Percentiles rank a stretch among this genome's conserved stretches.
Evolutionary conservation across 2,329 filamentous ascomycete species (phyloP).

Genomic region (Calycina herbarum): DNA sequence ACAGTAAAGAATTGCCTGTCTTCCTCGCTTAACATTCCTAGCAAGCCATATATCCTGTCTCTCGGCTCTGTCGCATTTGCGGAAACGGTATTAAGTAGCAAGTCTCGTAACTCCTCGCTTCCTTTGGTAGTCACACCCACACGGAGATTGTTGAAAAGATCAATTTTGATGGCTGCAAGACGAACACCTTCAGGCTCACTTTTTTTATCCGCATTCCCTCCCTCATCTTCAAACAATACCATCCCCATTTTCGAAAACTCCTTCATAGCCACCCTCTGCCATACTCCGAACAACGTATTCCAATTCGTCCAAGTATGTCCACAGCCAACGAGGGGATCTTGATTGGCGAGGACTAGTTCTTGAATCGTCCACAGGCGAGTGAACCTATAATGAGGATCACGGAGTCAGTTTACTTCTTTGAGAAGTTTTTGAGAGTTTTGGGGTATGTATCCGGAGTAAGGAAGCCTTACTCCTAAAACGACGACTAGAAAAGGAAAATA

Average conservation of each 20-base stretch:
- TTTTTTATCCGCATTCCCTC: background rate
- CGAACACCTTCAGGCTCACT: background rate
- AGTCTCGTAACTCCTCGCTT: background rate
- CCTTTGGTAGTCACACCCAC: background rate
- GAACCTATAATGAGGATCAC: background rate
- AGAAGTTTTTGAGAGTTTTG: too few species aligned
- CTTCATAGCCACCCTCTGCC: background rate
- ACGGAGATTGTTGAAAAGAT: background rate
- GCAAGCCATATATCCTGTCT: conserved; percentile 7
- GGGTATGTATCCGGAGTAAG: too few species aligned
- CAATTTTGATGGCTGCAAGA: background rate
- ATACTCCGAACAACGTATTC: background rate
- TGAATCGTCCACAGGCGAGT: conserved; percentile 6
- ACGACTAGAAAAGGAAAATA: too few species aligned
- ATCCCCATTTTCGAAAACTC: background rate
- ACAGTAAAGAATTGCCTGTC: background rate
- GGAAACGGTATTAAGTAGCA: conserved; percentile 4
- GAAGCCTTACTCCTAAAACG: too few species aligned
- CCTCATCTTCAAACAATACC: background rate
- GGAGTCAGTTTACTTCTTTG: too few species aligned
- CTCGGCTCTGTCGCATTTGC: background rate
- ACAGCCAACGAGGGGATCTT: background rate
- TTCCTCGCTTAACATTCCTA: conserved; percentile 1
- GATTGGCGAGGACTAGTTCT: background rate
- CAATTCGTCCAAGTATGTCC: background rate